Percentiles rank a stretch among this genome's conserved stretches.
These are phyloP conservation scores for Hericium coralloides DNA, from an alignment of 768 basidiomycete genomes.

Conservation along the genomic window DNA sequence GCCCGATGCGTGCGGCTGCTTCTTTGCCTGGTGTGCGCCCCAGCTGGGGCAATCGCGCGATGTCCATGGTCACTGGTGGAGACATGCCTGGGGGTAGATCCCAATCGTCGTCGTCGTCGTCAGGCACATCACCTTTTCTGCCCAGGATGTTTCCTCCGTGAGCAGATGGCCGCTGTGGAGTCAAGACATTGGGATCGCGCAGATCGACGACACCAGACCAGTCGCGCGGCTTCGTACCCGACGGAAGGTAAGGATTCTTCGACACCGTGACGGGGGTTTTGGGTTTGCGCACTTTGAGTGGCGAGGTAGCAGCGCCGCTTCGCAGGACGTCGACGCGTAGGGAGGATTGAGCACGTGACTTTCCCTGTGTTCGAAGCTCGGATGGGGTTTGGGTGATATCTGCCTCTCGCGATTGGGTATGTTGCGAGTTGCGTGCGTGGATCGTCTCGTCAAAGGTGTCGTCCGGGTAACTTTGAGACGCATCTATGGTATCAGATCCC, in stretches of 20 bases:
- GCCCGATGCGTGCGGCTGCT: slow-evolving; percentile 61
- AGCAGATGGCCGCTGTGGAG: slow-evolving; percentile 26
- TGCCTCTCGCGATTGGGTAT: not conserved
- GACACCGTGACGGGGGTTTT: slow-evolving; percentile 50
- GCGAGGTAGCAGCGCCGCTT: slow-evolving; percentile 25
- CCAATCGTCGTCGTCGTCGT: slow-evolving; percentile 38
- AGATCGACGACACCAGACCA: slow-evolving; percentile 77
- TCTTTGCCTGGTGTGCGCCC: slow-evolving; percentile 64
- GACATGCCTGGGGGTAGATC: slow-evolving; percentile 48
- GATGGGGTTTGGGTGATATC: not conserved
- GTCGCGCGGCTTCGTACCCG: slow-evolving; percentile 36
- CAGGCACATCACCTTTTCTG: not conserved
- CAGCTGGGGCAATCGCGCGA: slow-evolving; percentile 23
- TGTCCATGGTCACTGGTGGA: slow-evolving; percentile 39
- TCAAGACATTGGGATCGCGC: slow-evolving; percentile 41
- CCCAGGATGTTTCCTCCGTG: not conserved
- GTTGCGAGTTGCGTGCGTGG: not conserved
- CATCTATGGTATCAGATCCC: slow-evolving; percentile 16
- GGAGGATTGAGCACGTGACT: slow-evolving; percentile 26
- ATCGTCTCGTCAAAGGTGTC: not conserved
- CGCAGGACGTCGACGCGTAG: slow-evolving; percentile 16
- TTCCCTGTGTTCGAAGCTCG: slow-evolving; percentile 18
- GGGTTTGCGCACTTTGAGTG: slow-evolving; percentile 44
- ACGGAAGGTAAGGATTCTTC: slow-evolving; percentile 54
- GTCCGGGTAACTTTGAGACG: slow-evolving; percentile 14